Evolutionary conservation across 805 yeast genomes (phyloP), one percentile per base, ranked within the genome.

Genomic region (Maudiozyma saulgeensis): DNA sequence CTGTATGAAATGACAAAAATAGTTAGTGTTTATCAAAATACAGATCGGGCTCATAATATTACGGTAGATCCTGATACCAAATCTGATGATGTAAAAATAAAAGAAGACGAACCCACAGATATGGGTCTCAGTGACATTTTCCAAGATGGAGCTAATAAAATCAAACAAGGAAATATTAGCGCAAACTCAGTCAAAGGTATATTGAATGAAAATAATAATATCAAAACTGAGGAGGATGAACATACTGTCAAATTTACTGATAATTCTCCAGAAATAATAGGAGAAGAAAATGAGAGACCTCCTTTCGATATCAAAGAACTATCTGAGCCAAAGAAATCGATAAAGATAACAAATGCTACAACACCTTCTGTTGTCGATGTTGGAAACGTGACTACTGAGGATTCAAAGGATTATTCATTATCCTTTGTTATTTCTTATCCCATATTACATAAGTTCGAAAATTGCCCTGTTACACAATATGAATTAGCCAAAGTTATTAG

Each of bases 1-100:
- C 40, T 64, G n/a, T 60, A 63, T 9, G 67, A 64, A 41, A 63
- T 65, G 62, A 65, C 69, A 1, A 63, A 63, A 47, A 60, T 65
- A 13, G 55, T 63, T 13, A 64, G 68, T 50, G 52, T 65, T 28
- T 63, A 58, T 49, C 67, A 64, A 48, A 34, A 50, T 34, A 13
- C 32, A 12, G 49, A 45, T 28, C 45, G 26, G 12, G 4, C 16
- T 19, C 6, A 19, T 18, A 2, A 16, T 12, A 16, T 6, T 38
- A 1, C n/a, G 25, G 11, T 28, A 11, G 32, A 28, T 28, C 32
- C 12, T 28, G 32, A 6, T 8, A 28, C 32, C 7, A 11, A 28
- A 4, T 28, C 19, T 26, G 6, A 19, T 18, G 6, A 15, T n/a
- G 18, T 47, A 42, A n/a, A 42, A 41, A 19, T 19, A 21, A 7